Base-by-base conservation (phyloP, 352 stramenopile species). In the Plasmopara viticola region DNA sequence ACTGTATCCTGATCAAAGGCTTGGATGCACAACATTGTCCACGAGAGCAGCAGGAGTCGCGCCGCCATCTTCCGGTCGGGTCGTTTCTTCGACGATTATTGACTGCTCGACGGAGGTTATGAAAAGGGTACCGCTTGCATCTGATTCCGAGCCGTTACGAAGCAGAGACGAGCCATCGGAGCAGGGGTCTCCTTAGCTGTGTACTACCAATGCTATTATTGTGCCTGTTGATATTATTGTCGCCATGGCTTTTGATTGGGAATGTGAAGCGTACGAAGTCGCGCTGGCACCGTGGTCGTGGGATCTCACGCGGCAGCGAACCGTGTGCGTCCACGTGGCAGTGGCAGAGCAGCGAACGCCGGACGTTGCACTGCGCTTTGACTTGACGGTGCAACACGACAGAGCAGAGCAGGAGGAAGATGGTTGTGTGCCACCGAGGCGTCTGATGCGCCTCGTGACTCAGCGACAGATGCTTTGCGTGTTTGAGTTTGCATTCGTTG, bases 331-430 rank as follows among this genome's bases (percentile, higher is more conserved):
- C 14, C 37, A 47, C 3, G 66, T 80, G 12, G 10, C n/a, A 4
- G 68, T 78, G n/a, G 25, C 47, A 40, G 74, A 83, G 50, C 60
- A 72, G 28, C 44, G 49, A 8, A 47, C 51, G 53, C 70, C 73
- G 12, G 58, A 63, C 28, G 84, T 78, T 44, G 64, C 75, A 31
- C 51, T 87, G 39, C 60, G 62, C 6, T 78, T 84, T 48, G 59
- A 63, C 10, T 38, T 68, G 30, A 33, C 67, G 34, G 6, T 49
- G 47, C 50, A 38, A 8, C 15, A 28, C 49, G 41, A 30, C 6
- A 43, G 34, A 41, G 44, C 20, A 25, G 20, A 25, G 20, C 20
- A 3, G 42, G 18, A 57, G 34, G 40, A 18, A 18, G 42, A 12
- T 10, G 7, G 42, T 28, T 17, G 8, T 4, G 10, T 33, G 20